Percentiles rank a stretch among this genome's conserved stretches.
These are phyloP conservation scores for Fusarium armeniacum DNA, from an alignment of 2,329 filamentous ascomycete genomes.

Conservation along the genomic window DNA sequence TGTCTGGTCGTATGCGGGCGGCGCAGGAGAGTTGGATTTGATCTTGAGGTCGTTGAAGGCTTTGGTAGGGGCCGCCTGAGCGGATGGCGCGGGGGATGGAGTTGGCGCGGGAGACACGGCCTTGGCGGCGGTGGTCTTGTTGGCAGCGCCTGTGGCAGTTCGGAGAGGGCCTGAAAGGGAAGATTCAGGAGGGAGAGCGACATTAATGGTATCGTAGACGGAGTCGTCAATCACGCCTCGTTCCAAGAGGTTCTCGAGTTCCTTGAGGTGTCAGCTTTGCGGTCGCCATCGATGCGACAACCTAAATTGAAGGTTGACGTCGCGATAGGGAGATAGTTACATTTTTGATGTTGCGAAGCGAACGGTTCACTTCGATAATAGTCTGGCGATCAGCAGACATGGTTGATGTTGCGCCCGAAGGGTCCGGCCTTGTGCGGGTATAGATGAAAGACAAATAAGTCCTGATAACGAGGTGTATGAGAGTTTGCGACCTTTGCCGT, in stretches of 20 bases:
- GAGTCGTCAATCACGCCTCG: slow-evolving; percentile 81
- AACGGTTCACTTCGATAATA: slow-evolving; percentile 82
- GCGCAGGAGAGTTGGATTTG: slow-evolving; percentile 56
- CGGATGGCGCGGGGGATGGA: slow-evolving; percentile 49
- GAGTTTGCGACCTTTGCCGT: slow-evolving; percentile 10
- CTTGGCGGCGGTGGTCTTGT: slow-evolving; percentile 48
- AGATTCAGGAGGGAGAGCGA: slow-evolving; percentile 80
- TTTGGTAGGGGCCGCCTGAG: slow-evolving; percentile 53
- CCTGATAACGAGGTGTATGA: not conserved
- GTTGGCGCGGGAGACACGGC: slow-evolving; percentile 51
- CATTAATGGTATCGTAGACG: slow-evolving; percentile 80
- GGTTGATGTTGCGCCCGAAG: slow-evolving; percentile 38
- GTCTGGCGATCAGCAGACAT: slow-evolving; percentile 69
- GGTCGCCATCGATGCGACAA: not conserved
- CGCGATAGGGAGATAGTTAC: slow-evolving; percentile 60
- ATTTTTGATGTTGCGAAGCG: slow-evolving; percentile 88
- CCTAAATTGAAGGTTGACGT: no score
- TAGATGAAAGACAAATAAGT: not conserved
- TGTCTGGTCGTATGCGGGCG: slow-evolving; percentile 67
- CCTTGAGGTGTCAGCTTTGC: slow-evolving; percentile 64
- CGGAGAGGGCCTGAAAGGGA: slow-evolving; percentile 66
- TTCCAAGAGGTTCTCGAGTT: slow-evolving; percentile 91
- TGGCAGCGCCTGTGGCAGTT: slow-evolving; percentile 55
- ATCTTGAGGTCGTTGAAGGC: slow-evolving; percentile 61
- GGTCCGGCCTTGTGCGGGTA: slow-evolving; percentile 16